Conservation (phyloP, 116 monocot species). For the Phalaenopsis hybrid region DNA sequence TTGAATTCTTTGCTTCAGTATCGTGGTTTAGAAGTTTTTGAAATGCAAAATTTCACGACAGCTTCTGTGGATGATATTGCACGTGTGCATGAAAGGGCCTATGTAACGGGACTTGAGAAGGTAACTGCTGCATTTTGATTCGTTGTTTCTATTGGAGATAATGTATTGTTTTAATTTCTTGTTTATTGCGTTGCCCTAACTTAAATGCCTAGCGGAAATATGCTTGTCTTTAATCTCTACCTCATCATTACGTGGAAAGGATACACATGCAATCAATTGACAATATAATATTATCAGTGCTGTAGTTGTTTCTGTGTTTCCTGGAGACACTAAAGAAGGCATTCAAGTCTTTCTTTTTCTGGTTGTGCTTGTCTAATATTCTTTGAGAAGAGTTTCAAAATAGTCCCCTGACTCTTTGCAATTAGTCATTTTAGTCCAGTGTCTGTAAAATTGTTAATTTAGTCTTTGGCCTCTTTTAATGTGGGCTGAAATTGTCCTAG, state of each 20-base stretch:
- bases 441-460: no score
- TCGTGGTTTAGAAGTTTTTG: slow-evolving; percentile 57
- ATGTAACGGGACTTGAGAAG: slow-evolving; percentile 74
- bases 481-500: no score
- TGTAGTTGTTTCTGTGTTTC: background rate
- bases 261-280: background rate
- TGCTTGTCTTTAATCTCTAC: background rate
- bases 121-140: slow-evolving; percentile 22
- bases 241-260: background rate
- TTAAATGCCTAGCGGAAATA: background rate
- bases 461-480: no score
- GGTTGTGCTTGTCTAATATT: background rate
- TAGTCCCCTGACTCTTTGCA: no score
- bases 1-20: slow-evolving; percentile 40
- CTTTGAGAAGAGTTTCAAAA: no score
- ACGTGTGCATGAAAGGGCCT: slow-evolving; percentile 63
- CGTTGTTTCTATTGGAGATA: background rate
- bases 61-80: slow-evolving; percentile 84
- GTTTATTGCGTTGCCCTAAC: background rate
- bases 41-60: slow-evolving; percentile 56
- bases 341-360: background rate
- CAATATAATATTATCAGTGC: background rate
- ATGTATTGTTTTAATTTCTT: background rate
- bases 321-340: background rate
- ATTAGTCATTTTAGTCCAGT: no score